Percentiles rank a stretch among this genome's conserved stretches.
These are phyloP conservation scores for Aureobasidium mangrovei DNA, from an alignment of 2,329 filamentous ascomycete species.

Conservation along the genomic window DNA sequence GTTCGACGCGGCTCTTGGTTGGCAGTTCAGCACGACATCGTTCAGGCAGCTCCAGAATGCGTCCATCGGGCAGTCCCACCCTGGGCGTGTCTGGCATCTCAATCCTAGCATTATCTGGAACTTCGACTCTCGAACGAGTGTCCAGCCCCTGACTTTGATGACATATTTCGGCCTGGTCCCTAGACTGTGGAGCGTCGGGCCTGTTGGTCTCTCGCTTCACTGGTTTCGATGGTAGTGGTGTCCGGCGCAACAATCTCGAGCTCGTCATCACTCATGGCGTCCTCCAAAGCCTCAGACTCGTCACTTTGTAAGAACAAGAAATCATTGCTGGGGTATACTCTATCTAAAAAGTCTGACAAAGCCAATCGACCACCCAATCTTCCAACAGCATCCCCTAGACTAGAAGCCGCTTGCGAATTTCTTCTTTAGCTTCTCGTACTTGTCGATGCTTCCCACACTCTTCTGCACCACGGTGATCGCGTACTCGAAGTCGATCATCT, in stretches of 20 bases:
- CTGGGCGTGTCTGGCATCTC: not conserved
- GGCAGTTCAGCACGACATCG: not conserved
- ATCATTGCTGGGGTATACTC: not conserved
- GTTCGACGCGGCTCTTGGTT: not conserved
- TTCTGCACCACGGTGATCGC: conserved; percentile 36
- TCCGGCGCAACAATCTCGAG: too few relatives aligned
- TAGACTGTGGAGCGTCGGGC: too few relatives aligned
- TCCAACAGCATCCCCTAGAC: not conserved
- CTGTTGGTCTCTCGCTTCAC: too few relatives aligned
- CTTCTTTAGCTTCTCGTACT: conserved; percentile 45
- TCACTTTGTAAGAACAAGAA: too few relatives aligned
- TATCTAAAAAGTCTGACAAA: not conserved
- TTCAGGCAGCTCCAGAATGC: not conserved
- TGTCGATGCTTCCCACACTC: conserved; percentile 49
- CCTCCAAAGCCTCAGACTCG: too few relatives aligned
- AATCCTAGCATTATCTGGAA: not conserved
- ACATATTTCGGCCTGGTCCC: too few relatives aligned
- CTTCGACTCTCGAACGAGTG: too few relatives aligned
- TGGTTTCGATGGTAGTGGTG: too few relatives aligned
- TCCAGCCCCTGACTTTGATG: too few relatives aligned
- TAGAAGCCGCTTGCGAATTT: conserved; percentile 12
- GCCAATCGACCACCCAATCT: not conserved
- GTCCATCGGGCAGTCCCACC: not conserved
- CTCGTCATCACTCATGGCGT: too few relatives aligned
- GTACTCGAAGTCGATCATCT: conserved; percentile 38